Base-by-base conservation (phyloP, 1,139 yeast genomes). In the Neolecta irregularis region DNA sequence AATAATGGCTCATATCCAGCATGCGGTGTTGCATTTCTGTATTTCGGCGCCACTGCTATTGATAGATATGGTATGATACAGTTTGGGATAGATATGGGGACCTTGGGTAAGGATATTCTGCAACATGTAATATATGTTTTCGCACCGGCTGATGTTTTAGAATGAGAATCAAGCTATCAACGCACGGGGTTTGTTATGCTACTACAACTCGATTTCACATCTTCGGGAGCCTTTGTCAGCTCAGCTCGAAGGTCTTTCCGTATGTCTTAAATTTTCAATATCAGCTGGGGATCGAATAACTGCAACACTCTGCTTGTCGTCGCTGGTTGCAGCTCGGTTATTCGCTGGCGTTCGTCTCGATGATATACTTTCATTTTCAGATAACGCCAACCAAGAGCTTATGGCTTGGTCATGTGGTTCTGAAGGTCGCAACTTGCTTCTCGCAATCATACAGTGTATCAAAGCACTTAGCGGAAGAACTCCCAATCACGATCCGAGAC, bases 41-140 rank as follows among this genome's bases (percentile, higher is more conserved):
- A 16, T 11, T 19, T 41, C 9, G 44, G 39, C 20, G 39, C 39
- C 30, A 23, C 32, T 9, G 44, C 44, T 3, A 32, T 41, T 9
- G 17, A 32, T 2, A 36, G 31, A 17, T 41, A 35, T 22, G 26
- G 30, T 5, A 22, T 39, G 34, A 31, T 25, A 16, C 22, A 32
- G 16, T 42, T 41, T 22, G 45, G 42, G 9, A 24, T 16, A 12
- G 26, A 33, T 17, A n/a, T 37, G 3, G 39, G 40, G n/a, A 15
- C 24, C 5, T 12, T 41, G 3, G 33, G 36, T n/a, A n/a, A n/a
- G n/a, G n/a, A n/a, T n/a, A n/a, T n/a, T n/a, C n/a, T n/a, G n/a
- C n/a, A n/a, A n/a, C n/a, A n/a, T n/a, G n/a, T n/a, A n/a, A n/a
- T n/a, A n/a, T n/a, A n/a, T n/a, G n/a, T n/a, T n/a, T n/a, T n/a